These are phyloP conservation scores for Vaccinium darrowii DNA, from an alignment of 148 eudicot genomes.

Conservation along the genomic window DNA sequence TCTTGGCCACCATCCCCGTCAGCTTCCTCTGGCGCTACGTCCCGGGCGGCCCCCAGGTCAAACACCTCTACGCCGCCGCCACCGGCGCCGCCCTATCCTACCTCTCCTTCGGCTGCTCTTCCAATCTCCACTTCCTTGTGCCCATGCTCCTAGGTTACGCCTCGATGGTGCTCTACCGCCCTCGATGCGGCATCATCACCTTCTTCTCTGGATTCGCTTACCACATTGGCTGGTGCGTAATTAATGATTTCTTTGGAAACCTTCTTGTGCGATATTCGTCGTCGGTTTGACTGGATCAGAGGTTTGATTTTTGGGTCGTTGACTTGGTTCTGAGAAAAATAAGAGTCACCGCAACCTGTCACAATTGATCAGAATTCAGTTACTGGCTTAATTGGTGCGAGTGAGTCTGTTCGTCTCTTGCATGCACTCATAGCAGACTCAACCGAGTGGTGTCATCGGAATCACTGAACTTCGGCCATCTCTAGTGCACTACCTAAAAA, in stretches of 20 bases:
- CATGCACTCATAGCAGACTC: not conserved
- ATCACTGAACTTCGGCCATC: not conserved
- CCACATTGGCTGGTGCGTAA: slow-evolving; percentile 62
- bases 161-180: slow-evolving; percentile 60
- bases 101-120: slow-evolving; percentile 77
- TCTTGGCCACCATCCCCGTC: slow-evolving; percentile 74
- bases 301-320: not conserved
- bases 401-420: not conserved
- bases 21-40: slow-evolving; percentile 65
- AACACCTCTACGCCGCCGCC: slow-evolving; percentile 67
- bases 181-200: slow-evolving; percentile 71
- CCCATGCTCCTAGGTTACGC: slow-evolving; percentile 70
- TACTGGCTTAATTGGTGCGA: not conserved
- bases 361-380: not conserved
- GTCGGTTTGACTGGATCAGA: not conserved
- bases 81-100: slow-evolving; percentile 73
- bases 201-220: slow-evolving; percentile 76
- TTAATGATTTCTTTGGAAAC: not conserved
- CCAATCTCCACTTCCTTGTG: slow-evolving; percentile 80
- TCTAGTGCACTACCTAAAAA: too few species aligned
- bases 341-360: not conserved
- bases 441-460: not conserved
- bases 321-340: slow-evolving; percentile 5
- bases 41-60: slow-evolving; percentile 56
- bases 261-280: not conserved